Evolutionary conservation across 139 green algal species (phyloP).

Genomic region (Micractinium sp.): DNA sequence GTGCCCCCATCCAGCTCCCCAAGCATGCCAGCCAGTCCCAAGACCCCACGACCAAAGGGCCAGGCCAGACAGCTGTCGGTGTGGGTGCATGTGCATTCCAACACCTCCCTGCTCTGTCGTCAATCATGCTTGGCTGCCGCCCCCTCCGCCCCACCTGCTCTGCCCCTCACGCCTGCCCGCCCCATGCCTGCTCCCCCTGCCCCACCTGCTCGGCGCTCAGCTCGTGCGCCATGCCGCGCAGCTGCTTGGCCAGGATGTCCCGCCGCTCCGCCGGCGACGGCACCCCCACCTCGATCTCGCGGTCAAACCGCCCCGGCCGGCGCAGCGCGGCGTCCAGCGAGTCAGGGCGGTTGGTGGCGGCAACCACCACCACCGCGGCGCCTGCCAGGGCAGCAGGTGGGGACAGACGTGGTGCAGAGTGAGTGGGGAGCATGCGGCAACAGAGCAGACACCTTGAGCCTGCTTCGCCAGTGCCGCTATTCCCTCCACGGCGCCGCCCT

Average conservation of each 20-base stretch:
- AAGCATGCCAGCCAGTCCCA: no score
- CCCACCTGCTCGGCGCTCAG: constrained; percentile 46
- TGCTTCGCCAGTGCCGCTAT: not conserved
- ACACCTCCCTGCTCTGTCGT: no score
- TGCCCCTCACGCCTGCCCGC: no score
- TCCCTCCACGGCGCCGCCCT: not conserved
- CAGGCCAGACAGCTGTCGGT: not conserved
- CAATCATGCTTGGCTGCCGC: no score
- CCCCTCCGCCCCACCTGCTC: not conserved
- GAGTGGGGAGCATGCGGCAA: no score
- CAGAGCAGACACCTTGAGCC: no score
- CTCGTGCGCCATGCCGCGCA: constrained; percentile 57
- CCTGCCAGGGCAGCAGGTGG: constrained; percentile 14
- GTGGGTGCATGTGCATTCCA: not conserved
- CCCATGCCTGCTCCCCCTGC: no score
- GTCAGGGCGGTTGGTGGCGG: constrained; percentile 91
- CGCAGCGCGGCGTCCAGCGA: constrained; percentile 87
- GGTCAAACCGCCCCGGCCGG: constrained; percentile 94
- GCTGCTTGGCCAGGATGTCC: constrained; percentile 71
- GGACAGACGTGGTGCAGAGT: not conserved
- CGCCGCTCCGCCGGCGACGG: constrained; percentile 63
- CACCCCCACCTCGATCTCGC: constrained; percentile 89
- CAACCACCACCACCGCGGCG: constrained; percentile 85
- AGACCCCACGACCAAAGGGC: not conserved
- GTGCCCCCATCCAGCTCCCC: no score